Evolutionary conservation across 345 rosid genomes (phyloP).

Genomic region (Lenwebbia sp.): DNA sequence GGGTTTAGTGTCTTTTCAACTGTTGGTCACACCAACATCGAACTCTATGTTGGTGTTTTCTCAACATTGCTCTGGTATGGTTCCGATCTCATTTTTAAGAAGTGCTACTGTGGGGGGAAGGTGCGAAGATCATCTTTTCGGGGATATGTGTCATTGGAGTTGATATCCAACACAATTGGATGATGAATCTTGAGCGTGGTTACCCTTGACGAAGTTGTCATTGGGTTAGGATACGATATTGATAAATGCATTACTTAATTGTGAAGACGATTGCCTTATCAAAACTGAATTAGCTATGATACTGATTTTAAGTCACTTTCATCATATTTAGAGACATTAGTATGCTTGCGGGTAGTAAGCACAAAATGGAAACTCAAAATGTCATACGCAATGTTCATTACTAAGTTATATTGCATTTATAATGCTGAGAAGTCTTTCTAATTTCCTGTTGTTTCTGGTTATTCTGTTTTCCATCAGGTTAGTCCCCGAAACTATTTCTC

Average conservation of each 20-base stretch:
- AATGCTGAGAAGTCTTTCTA: not conserved
- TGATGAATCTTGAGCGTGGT: not conserved
- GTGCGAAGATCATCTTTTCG: slow-evolving; percentile 1
- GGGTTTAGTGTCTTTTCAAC: slow-evolving; percentile 48
- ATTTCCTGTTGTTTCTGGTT: not conserved
- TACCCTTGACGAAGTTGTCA: not conserved
- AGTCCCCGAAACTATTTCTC: not conserved
- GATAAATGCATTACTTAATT: not conserved
- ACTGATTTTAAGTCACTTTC: not conserved
- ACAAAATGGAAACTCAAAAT: not conserved
- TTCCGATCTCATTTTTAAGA: slow-evolving; percentile 21
- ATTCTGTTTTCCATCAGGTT: not conserved
- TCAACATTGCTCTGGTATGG: slow-evolving; percentile 53
- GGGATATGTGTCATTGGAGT: slow-evolving; percentile 1
- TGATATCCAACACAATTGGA: not conserved
- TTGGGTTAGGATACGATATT: not conserved
- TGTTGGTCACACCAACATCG: slow-evolving; percentile 45
- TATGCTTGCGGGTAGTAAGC: not conserved
- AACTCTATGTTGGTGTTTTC: slow-evolving; percentile 45
- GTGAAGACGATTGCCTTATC: not conserved
- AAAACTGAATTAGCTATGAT: not conserved
- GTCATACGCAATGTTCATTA: not conserved
- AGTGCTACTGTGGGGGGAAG: not conserved
- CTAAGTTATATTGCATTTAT: not conserved
- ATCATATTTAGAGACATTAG: not conserved